phyloP scores from a whole-genome alignment of 805 yeast species.

The Ogataea minuta region DNA sequence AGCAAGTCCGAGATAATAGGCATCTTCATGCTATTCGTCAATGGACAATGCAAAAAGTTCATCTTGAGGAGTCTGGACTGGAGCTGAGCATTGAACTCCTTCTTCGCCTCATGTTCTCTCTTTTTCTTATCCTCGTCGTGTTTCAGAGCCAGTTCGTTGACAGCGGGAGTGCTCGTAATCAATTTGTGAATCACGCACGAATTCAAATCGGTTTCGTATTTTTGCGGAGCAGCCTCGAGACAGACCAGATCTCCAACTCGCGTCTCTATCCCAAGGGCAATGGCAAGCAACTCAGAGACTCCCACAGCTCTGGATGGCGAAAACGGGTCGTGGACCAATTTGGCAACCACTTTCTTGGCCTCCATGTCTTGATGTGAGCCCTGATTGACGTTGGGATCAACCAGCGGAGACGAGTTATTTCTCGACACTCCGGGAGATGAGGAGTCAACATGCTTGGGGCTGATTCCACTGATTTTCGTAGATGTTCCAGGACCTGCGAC shows the following conservation, averaged over 20 bases:
- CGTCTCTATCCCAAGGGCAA: slow-evolving; percentile 52
- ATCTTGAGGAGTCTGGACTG: slow-evolving; percentile 15
- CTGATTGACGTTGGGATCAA: slow-evolving; percentile 11
- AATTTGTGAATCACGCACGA: slow-evolving; percentile 54
- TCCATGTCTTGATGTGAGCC: slow-evolving; percentile 26
- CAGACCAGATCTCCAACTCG: slow-evolving; percentile 53
- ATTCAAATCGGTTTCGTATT: slow-evolving; percentile 2
- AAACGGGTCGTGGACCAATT: slow-evolving; percentile 38
- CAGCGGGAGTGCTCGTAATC: slow-evolving; percentile 41
- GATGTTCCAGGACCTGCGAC: slow-evolving; percentile 50
- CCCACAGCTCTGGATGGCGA: slow-evolving; percentile 44
- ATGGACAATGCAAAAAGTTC: slow-evolving; percentile 26
- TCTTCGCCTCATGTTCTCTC: slow-evolving; percentile 25
- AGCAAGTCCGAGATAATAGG: slow-evolving; percentile 47
- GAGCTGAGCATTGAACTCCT: slow-evolving; percentile 14
- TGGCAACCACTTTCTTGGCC: slow-evolving; percentile 49
- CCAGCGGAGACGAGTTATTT: slow-evolving; percentile 11
- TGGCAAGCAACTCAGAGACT: slow-evolving; percentile 50
- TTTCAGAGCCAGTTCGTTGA: slow-evolving; percentile 28
- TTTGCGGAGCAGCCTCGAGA: slow-evolving; percentile 41
- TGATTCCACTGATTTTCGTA: slow-evolving; percentile 22
- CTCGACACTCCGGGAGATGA: slow-evolving; percentile 7
- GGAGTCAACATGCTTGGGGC: slow-evolving; percentile 1
- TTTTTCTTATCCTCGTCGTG: slow-evolving; percentile 31
- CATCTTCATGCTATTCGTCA: slow-evolving; percentile 51